These are phyloP conservation scores for Ophiostoma ulmi DNA, from an alignment of 2,329 filamentous ascomycete species.

Conservation along the genomic window DNA sequence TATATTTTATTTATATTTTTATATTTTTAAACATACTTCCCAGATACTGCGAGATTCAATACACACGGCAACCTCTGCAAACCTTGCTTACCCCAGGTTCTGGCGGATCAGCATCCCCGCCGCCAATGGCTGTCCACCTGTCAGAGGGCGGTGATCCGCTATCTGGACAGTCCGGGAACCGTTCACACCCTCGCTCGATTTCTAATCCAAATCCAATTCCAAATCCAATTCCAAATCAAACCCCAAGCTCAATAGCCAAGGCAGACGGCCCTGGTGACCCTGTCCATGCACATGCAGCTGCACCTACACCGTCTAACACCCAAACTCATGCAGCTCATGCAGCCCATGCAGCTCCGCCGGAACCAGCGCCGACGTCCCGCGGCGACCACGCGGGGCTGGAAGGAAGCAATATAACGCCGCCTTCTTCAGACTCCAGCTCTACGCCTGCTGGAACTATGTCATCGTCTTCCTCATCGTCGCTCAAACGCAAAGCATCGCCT, in stretches of 20 bases:
- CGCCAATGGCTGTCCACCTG: conserved; percentile 6
- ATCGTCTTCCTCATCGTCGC: neutral
- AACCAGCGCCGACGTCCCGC: conserved; percentile 1
- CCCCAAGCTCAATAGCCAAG: neutral
- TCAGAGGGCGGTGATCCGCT: conserved; percentile 7
- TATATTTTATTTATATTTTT: neutral
- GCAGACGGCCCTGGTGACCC: neutral
- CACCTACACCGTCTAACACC: neutral
- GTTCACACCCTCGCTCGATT: neutral
- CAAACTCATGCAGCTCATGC: neutral
- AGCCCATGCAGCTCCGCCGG: neutral
- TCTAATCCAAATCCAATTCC: neutral
- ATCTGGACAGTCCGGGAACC: neutral
- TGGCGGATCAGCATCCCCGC: neutral
- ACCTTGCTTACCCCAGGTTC: neutral
- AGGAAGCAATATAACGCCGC: neutral
- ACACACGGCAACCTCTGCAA: neutral
- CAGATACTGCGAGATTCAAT: neutral
- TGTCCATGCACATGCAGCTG: neutral
- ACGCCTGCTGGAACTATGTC: neutral
- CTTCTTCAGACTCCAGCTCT: neutral
- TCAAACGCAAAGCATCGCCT: conserved; percentile 5
- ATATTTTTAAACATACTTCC: neutral
- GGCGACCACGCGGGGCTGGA: neutral
- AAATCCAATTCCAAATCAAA: neutral